phyloP scores from a whole-genome alignment of 768 basidiomycete species.

The Neoboletus brunneissimus region DNA sequence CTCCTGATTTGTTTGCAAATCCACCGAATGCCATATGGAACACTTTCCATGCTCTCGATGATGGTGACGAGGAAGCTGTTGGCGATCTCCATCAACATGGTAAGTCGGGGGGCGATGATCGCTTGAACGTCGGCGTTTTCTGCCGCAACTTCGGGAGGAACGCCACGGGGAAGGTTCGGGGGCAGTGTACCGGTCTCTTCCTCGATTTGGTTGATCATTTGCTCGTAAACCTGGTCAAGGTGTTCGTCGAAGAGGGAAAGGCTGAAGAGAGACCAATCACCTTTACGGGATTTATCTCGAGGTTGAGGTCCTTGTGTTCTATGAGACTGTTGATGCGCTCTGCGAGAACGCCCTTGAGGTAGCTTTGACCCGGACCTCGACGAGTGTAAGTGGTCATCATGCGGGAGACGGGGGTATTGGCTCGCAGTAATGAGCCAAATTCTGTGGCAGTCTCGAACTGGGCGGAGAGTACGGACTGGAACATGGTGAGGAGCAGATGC shows the following conservation, averaged over 20 bases:
- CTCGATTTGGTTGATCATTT: constrained; percentile 99
- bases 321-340: constrained; percentile 98
- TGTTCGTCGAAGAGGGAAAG: neutral
- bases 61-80: constrained; percentile 97
- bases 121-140: constrained; percentile 95
- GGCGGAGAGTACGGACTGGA: constrained; percentile 96
- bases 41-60: constrained; percentile 97
- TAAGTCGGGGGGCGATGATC: constrained; percentile 93
- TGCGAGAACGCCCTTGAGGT: constrained; percentile 94
- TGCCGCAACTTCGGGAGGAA: constrained; percentile 91
- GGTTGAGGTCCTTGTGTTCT: constrained; percentile 98
- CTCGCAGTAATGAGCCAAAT: constrained; percentile 96
- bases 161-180: constrained; percentile 86
- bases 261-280: constrained; percentile 36
- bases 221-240: constrained; percentile 85
- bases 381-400: constrained; percentile 99
- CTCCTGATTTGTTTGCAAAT: constrained; percentile 99
- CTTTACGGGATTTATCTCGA: constrained; percentile 99
- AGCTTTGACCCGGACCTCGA: constrained; percentile 96
- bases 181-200: constrained; percentile 94
- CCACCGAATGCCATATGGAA: constrained; percentile 99
- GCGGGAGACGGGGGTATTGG: constrained; percentile 97
- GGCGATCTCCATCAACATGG: constrained; percentile 99
- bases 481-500: constrained; percentile 98
- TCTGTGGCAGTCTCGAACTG: constrained; percentile 99